These are phyloP conservation scores for Termitomyces sp. DNA, from an alignment of 768 basidiomycete species.

Conservation along the genomic window DNA sequence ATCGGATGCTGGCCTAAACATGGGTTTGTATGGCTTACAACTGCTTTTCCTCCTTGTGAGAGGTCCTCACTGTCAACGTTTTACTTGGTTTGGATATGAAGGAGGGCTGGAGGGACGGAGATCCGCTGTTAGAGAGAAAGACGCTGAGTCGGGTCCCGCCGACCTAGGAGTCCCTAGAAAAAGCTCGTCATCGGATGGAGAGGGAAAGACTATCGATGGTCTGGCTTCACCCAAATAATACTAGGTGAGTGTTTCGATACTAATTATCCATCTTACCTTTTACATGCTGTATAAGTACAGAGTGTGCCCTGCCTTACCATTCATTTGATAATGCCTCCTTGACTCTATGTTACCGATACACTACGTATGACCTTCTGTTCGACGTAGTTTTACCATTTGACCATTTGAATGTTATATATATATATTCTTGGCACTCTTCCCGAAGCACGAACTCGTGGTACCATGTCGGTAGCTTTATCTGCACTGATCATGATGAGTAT, in stretches of 20 bases:
- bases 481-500: background rate
- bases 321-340: background rate
- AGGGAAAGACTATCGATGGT: background rate
- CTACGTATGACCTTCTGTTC: background rate
- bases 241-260: background rate
- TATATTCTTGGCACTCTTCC: too few relatives aligned
- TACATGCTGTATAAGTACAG: background rate
- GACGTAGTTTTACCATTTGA: background rate
- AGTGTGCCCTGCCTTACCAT: background rate
- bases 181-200: background rate
- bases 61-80: slow-evolving; percentile 58
- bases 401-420: background rate
- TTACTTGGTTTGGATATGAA: slow-evolving; percentile 62
- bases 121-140: slow-evolving; percentile 4
- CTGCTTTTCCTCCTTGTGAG: slow-evolving; percentile 54
- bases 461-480: background rate
- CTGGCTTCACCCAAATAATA: background rate
- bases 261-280: background rate
- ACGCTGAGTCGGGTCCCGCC: background rate
- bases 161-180: background rate
- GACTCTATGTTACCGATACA: background rate
- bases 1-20: slow-evolving; percentile 51
- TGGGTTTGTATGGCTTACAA: slow-evolving; percentile 55
- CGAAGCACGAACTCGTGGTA: background rate
- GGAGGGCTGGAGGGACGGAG: slow-evolving; percentile 48